Evolutionary conservation across 2,329 filamentous ascomycete genomes (phyloP).

Genomic region (Chrysoporthe cubensis): DNA sequence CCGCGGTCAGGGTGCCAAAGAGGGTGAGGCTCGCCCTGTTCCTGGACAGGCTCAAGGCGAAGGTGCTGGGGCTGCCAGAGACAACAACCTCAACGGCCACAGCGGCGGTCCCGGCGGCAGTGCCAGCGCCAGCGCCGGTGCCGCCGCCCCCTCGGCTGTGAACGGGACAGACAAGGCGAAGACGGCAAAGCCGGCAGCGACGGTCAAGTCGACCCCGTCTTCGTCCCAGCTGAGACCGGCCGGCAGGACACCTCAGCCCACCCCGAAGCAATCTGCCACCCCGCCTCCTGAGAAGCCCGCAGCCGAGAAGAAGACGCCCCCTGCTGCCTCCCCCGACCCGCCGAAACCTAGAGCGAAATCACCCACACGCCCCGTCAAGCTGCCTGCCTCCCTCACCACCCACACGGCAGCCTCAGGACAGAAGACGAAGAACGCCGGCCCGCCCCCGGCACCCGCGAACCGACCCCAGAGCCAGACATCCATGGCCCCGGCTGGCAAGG

Average conservation of each 20-base stretch:
- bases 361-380: conserved; percentile 68
- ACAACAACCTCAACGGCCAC: conserved; percentile 10
- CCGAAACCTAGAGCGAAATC: conserved; percentile 68
- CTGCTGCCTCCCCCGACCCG: conserved; percentile 48
- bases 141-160: conserved; percentile 7
- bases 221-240: conserved; percentile 15
- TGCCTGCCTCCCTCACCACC: conserved; percentile 69
- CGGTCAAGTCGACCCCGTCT: conserved; percentile 3
- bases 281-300: conserved; percentile 19
- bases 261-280: conserved; percentile 18
- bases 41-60: conserved; percentile 16
- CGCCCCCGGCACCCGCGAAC: conserved; percentile 38
- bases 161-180: conserved; percentile 20
- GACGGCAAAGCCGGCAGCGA: conserved; percentile 11
- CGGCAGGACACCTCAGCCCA: conserved; percentile 15
- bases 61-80: conserved; percentile 6
- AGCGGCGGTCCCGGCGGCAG: background rate
- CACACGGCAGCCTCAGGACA: conserved; percentile 72
- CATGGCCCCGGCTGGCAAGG: conserved; percentile 35
- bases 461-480: conserved; percentile 50
- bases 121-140: conserved; percentile 1
- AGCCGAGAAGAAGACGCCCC: conserved; percentile 46
- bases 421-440: conserved; percentile 46
- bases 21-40: conserved; percentile 15
- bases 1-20: conserved; percentile 13